Base-by-base conservation (phyloP, 768 basidiomycete genomes). In the Leccinum arenicola region DNA sequence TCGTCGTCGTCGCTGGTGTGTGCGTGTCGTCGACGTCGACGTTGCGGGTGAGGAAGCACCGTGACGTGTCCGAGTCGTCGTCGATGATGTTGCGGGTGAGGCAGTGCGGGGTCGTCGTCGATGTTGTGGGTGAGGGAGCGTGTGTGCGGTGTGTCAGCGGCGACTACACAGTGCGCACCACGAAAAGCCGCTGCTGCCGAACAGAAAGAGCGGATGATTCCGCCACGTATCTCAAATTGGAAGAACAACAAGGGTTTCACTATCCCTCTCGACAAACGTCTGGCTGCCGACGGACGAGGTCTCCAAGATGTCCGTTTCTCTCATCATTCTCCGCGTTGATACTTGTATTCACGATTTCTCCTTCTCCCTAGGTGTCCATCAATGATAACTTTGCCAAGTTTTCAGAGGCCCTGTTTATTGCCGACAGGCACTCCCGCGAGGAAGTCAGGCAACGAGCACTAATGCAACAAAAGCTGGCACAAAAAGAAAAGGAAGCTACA, bases 241-340 rank as follows among this genome's bases (percentile, higher is more conserved):
- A 99, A 99, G 80, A 99, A 99, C 80, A 98, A 98, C 86, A 99
- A 98, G 77, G 97, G 97, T 83, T 99, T 95, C 73, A 98, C 97
- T 2, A 98, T 98, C 68, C 96, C 97, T 38, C 82, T 98, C 35
- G 97, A 98, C 72, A 98, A 99, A 77, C 91, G 96, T 63, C 79
- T 99, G 55, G 97, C 97, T 40, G 96, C 97, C 4, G 97, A 98
- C 73, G 96, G 96, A n/a, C 84, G 96, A 65, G 97, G 97, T 59
- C 81, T 99, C 35, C 97, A 99, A 75, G 97, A 99, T 72, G 96
- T 97, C 63, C 73, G 91, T 80, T 35, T 59, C 35, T 59, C 49
- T 17, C 17, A 15, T 63, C 4, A 14, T 9, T 36, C 43, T 55
- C 6, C 43, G 29, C 15, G 19, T 31, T 25, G 9, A 59, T 25